Evolutionary conservation across 345 rosid species (phyloP).

Genomic region (Durio zibethinus): DNA sequence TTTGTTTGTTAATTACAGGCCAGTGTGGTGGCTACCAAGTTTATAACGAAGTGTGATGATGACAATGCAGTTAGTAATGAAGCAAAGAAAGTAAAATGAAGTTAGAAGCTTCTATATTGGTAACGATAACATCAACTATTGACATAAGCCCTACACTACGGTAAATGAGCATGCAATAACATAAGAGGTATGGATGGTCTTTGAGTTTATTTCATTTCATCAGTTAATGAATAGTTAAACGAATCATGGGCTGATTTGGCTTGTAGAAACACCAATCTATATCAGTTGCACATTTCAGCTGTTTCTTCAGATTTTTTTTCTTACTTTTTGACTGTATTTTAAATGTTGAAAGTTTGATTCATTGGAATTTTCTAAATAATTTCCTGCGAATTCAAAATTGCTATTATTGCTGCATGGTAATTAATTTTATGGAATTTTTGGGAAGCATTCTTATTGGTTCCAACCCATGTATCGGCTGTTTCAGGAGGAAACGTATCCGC

Average conservation of each 20-base stretch:
- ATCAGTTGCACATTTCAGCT: neutral
- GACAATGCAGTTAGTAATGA: constrained; percentile 70
- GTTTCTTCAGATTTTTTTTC: neutral
- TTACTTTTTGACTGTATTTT: neutral
- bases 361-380: no score
- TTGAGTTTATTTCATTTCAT: neutral
- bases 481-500: constrained; percentile 94
- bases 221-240: neutral
- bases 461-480: constrained; percentile 20
- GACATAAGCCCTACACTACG: constrained; percentile 78
- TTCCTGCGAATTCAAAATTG: neutral
- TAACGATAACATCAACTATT: constrained; percentile 86
- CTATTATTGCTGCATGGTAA: neutral
- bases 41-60: constrained; percentile 86
- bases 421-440: neutral
- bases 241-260: neutral
- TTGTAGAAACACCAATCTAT: neutral
- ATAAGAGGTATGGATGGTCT: constrained; percentile 58
- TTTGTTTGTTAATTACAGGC: constrained; percentile 44
- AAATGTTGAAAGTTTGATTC: neutral
- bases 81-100: constrained; percentile 54
- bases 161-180: constrained; percentile 99
- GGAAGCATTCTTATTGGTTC: constrained; percentile 1
- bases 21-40: constrained; percentile 59
- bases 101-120: constrained; percentile 73